Conservation (phyloP, 768 basidiomycete genomes). For the Amanita molliuscula region DNA sequence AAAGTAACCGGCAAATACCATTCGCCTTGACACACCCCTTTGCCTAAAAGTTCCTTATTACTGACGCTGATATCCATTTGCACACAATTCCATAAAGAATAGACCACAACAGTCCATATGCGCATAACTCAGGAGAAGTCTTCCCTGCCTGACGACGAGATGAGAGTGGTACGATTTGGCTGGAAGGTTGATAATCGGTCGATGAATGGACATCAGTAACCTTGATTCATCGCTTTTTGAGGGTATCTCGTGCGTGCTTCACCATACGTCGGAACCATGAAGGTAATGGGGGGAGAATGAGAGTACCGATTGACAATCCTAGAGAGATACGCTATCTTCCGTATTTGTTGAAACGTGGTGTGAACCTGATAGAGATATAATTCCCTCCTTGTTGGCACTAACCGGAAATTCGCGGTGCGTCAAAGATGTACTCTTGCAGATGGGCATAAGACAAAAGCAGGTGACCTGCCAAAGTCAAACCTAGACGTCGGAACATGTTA, state of each 20-base stretch:
- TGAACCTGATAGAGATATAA: constrained; percentile 66
- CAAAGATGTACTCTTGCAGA: constrained; percentile 55
- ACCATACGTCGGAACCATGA: constrained; percentile 59
- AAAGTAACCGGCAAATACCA: constrained; percentile 21
- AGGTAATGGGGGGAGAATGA: constrained; percentile 72
- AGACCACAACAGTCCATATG: constrained; percentile 81
- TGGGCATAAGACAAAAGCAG: constrained; percentile 46
- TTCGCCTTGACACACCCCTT: constrained; percentile 29
- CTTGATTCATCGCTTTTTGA: constrained; percentile 8
- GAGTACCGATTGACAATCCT: constrained; percentile 72
- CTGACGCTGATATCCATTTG: constrained; percentile 25
- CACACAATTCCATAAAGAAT: constrained; percentile 30
- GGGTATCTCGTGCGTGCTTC: constrained; percentile 13
- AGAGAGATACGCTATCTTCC: constrained; percentile 73
- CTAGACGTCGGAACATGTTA: background rate
- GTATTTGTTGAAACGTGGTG: background rate
- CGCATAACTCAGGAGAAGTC: constrained; percentile 64
- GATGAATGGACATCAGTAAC: constrained; percentile 10
- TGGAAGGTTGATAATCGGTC: background rate
- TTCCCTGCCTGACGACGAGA: constrained; percentile 55
- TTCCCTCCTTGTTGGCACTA: constrained; percentile 85
- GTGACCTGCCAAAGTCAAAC: constrained; percentile 45
- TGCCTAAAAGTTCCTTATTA: constrained; percentile 14
- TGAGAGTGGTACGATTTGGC: constrained; percentile 9
- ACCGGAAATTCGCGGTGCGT: constrained; percentile 50